Evolutionary conservation across 495 filamentous ascomycete species (phyloP).

Genomic region (Filosporella fistucella): DNA sequence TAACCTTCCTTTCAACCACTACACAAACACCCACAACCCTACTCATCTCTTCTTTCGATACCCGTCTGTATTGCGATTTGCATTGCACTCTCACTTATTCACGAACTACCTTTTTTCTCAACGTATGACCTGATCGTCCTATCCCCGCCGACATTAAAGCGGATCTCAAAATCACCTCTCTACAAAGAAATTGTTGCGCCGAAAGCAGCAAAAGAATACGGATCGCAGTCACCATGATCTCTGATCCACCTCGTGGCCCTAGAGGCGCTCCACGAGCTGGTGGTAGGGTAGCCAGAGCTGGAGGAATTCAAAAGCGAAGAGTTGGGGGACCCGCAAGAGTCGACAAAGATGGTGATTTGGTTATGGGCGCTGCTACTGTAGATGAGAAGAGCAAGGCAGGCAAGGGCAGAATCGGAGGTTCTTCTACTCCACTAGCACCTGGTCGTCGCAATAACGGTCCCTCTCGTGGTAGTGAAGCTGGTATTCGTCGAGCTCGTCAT

Average conservation of each 20-base stretch:
- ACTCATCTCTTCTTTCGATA: no score
- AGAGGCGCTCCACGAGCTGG: constrained; percentile 11
- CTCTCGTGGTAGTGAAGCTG: constrained; percentile 10
- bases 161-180: no score
- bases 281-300: constrained; percentile 30
- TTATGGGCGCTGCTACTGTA: constrained; percentile 56
- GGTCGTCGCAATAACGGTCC: constrained; percentile 9
- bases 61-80: no score
- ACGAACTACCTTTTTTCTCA: no score
- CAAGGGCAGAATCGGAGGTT: constrained; percentile 20
- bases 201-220: no score
- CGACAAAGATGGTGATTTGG: constrained; percentile 79
- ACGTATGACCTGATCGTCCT: no score
- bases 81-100: no score
- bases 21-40: no score
- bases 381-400: constrained; percentile 32
- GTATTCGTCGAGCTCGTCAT: constrained; percentile 22
- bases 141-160: no score
- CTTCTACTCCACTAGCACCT: constrained; percentile 15
- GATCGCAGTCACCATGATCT: no score
- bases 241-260: constrained; percentile 17
- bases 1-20: no score
- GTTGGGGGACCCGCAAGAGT: constrained; percentile 36
- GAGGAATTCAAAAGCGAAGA: constrained; percentile 69
- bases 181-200: no score